Evolutionary conservation across 139 green algal genomes (phyloP).

Genomic region (Limnomonas spitsbergensis): DNA sequence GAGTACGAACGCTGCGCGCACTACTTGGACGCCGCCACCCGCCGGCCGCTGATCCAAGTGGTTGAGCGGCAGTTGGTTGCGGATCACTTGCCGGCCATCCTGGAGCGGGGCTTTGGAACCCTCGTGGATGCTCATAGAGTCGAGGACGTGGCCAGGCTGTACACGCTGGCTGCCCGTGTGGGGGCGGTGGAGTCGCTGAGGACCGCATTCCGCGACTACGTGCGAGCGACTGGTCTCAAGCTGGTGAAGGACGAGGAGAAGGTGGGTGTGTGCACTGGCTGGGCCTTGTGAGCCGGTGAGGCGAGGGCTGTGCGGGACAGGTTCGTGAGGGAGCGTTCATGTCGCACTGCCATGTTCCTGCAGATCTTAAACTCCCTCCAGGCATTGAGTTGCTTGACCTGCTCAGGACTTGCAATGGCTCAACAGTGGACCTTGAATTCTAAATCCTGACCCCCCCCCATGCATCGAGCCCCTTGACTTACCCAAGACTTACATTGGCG

Average conservation of each 20-base stretch:
- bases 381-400: too few species aligned
- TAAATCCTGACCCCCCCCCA: too few species aligned
- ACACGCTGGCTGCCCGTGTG: slow-evolving; percentile 64
- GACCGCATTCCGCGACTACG: slow-evolving; percentile 66
- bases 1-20: slow-evolving; percentile 81
- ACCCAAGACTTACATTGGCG: too few species aligned
- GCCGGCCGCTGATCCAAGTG: slow-evolving; percentile 65
- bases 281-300: background rate
- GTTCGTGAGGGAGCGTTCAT: too few species aligned
- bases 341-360: too few species aligned
- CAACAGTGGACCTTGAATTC: too few species aligned
- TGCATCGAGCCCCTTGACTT: too few species aligned
- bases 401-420: too few species aligned
- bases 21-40: slow-evolving; percentile 81
- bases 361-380: too few species aligned
- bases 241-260: slow-evolving; percentile 90
- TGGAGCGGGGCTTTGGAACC: slow-evolving; percentile 35
- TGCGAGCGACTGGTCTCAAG: slow-evolving; percentile 58
- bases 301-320: background rate
- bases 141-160: slow-evolving; percentile 82
- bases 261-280: too few species aligned
- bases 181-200: slow-evolving; percentile 62
- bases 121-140: slow-evolving; percentile 72
- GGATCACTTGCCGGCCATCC: slow-evolving; percentile 55
- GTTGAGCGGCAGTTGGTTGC: slow-evolving; percentile 80